Evolutionary conservation across 2,329 filamentous ascomycete genomes (phyloP), one percentile per base, ranked within the genome.

Genomic region (Didymellaceae sp.): DNA sequence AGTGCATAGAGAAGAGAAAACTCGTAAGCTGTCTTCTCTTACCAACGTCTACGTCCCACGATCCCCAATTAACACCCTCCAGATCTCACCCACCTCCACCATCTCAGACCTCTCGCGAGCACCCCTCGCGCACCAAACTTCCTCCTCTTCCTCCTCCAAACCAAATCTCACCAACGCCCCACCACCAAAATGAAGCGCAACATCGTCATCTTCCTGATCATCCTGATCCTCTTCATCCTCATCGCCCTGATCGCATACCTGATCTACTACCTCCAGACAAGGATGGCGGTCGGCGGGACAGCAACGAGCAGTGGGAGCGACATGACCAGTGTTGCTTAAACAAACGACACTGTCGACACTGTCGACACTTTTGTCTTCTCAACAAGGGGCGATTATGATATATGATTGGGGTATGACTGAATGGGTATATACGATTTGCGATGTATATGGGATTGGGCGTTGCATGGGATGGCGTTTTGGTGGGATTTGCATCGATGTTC

Each of bases 191-290:
- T 80, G 78, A 70, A 78, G 68, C 76, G 77, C 69, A 80, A 80
- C 70, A 70, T 80, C 57, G 77, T 78, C 71, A 78, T 80, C 71
- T 78, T 78, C 68, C 70, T 79, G 62, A 80, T 80, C 68, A 75
- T 80, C 67, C 73, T 80, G 61, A 74, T 80, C 67, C 78, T 80
- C 62, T 79, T 80, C 72, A 71, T 80, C 63, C 71, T 80, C 41
- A 75, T 80, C 43, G 75, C 75, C 22, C 63, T 77, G 21, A 77
- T 80, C 67, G 78, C 73, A 35, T 80, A 79, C 67, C 57, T 71
- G 34, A 80, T 80, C 66, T 80, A 77, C 72, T 77, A 75, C 66
- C 72, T 78, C 33, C 77, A 78, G 61, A 75, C 72, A 10, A 68
- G 73, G 32, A 74, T 75, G 72, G 65, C 69, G 0, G 69, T 74